Evolutionary conservation across 805 yeast species (phyloP), one percentile per base, ranked within the genome.

Genomic region (Isabelozyma rhagii): DNA sequence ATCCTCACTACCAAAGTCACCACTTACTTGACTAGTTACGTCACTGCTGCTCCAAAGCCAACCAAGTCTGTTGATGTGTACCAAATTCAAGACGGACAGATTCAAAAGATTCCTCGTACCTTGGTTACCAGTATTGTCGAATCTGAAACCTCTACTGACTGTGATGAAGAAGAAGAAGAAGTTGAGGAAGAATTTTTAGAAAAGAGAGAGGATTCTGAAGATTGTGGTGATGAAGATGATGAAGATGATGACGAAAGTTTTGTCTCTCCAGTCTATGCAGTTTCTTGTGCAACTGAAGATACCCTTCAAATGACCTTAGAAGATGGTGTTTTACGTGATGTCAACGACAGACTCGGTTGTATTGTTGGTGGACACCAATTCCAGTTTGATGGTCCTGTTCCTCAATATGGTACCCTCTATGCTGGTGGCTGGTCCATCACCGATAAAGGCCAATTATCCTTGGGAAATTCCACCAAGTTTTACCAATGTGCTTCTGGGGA

Each of bases 301-400:
- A 61, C 72, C 3, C 57, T 71, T 28, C 54, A 51, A 47, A 63
- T 72, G 64, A 55, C 61, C 5, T 59, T 72, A 28, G 48, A 57
- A 10, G 67, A 66, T 38, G 66, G 69, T 2, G 58, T 67, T 17
- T 56, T 72, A 47, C 56, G 62, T 28, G 75, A 71, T 51, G 50
- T 64, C 14, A 60, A 56, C 21, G 58, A 62, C 46, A 54, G 75
- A 48, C 66, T 71, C 47, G 77, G 75, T 5, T 62, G 70, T 17
- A 71, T 72, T 47, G 77, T 72, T 29, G 60, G 64, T 3, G 65
- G 66, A 41, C 64, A 64, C 42, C 75, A 72, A 52, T 71, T 72
- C 51, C 77, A 69, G 50, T 72, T 72, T 49, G 77, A 72, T 51
- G 75, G 74, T 1, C 74, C 75, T 7, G 59, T 67, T 8, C 75